Evolutionary conservation across 2,329 filamentous ascomycete genomes (phyloP), one percentile per base, ranked within the genome.

Genomic region (Diaporthe citri): DNA sequence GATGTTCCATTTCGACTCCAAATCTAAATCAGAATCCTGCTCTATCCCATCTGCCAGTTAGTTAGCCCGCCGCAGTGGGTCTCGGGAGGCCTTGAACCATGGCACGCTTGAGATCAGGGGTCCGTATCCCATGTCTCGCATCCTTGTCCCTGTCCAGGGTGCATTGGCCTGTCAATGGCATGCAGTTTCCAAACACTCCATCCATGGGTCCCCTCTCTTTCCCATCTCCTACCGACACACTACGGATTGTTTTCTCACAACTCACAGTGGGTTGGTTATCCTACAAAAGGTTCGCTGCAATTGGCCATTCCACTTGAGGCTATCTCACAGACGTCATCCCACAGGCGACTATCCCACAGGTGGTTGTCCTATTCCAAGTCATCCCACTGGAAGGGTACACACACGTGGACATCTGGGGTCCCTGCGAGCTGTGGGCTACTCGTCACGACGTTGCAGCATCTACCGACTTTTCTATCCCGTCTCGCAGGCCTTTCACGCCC

Each of bases 1-100:
- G 31, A 25, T 64, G 70, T 72, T 43, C 70, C 70, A 64, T 72
- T n/a, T 41, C 51, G 34, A 71, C 67, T 59, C 69, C 55, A 71
- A 71, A 71, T 71, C 56, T 60, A 43, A 55, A 17, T 12, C 46
- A 28, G 31, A 52, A 52, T 55, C 64, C 64, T 67, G 62, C 31
- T 36, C 28, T 67, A 36, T 66, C 62, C 39, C 60, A 66, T 66
- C 60, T 48, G 60, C 62, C 46, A 67, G 41, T 13, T 10, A 67
- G 41, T 13, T 10, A 51, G 31, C 62, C 62, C 46, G 46, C 34
- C 31, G 64, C 64, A 55, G 64, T 67, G 64, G 64, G 41, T 67
- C 64, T 39, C 64, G 46, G 46, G 43, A 31, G 48, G 59, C 60
- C 60, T 34, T 64, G 60, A 28, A 48, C 60, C 60, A 48, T 48